phyloP scores from a whole-genome alignment of 1,284 basidiomycete species.

The Inonotus obliquus region DNA sequence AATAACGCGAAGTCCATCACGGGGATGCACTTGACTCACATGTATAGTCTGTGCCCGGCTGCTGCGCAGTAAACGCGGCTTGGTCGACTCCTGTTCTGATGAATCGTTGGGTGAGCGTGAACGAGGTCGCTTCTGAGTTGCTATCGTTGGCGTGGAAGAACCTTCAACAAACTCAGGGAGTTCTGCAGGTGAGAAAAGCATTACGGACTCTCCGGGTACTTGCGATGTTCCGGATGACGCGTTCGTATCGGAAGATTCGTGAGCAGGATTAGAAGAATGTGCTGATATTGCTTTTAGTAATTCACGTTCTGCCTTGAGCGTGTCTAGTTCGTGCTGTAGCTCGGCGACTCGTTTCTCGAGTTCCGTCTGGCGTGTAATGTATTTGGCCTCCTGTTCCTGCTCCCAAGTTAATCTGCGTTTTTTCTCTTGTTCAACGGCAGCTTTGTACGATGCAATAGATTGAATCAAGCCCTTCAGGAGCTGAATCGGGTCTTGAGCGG shows the following conservation, averaged over 20 bases:
- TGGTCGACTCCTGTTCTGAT: slow-evolving; percentile 1
- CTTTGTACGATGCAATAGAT: slow-evolving; percentile 45
- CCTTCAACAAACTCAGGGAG: slow-evolving; percentile 16
- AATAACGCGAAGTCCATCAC: slow-evolving; percentile 4
- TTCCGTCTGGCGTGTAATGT: slow-evolving; percentile 48
- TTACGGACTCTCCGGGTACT: not conserved
- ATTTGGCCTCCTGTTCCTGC: slow-evolving; percentile 58
- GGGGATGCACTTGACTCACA: not conserved
- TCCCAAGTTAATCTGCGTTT: slow-evolving; percentile 61
- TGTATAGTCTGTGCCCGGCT: slow-evolving; percentile 15
- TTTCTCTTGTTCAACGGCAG: slow-evolving; percentile 54
- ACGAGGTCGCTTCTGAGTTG: not conserved
- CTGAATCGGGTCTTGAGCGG: slow-evolving; percentile 33
- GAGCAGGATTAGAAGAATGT: slow-evolving; percentile 14
- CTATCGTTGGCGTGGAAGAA: slow-evolving; percentile 1
- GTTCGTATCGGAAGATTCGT: not conserved
- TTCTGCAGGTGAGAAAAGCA: slow-evolving; percentile 12
- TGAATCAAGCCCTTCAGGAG: slow-evolving; percentile 55
- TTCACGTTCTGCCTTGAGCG: slow-evolving; percentile 42
- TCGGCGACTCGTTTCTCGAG: slow-evolving; percentile 52
- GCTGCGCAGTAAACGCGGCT: not conserved
- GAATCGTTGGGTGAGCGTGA: not conserved
- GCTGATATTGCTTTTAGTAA: slow-evolving; percentile 20
- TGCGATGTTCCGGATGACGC: not conserved
- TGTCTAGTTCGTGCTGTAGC: slow-evolving; percentile 53